These are phyloP conservation scores for Exophiala mesophila DNA, from an alignment of 2,329 filamentous ascomycete species.

Conservation along the genomic window DNA sequence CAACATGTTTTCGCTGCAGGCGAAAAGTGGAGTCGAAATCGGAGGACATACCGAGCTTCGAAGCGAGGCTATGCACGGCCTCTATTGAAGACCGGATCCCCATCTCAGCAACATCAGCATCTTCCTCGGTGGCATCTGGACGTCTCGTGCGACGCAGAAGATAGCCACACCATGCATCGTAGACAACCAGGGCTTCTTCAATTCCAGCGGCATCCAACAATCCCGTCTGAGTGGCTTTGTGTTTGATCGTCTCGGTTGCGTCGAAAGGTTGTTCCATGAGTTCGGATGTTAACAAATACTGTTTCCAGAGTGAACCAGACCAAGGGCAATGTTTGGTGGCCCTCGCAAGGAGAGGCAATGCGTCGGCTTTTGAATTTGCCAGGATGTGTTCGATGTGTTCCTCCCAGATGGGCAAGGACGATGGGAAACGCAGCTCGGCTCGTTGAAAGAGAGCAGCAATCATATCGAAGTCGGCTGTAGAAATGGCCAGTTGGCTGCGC, in stretches of 20 bases:
- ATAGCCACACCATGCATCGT: slow-evolving; percentile 91
- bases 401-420: slow-evolving; percentile 72
- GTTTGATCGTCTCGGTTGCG: slow-evolving; percentile 84
- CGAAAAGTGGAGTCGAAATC: slow-evolving; percentile 84
- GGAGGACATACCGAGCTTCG: slow-evolving; percentile 67
- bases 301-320: slow-evolving; percentile 86
- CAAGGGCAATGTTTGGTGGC: slow-evolving; percentile 89
- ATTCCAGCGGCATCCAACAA: slow-evolving; percentile 81
- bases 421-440: slow-evolving; percentile 67
- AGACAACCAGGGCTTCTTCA: slow-evolving; percentile 83
- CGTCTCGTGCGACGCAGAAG: slow-evolving; percentile 80
- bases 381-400: slow-evolving; percentile 74
- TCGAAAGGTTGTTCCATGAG: slow-evolving; percentile 69
- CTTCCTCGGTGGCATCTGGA: slow-evolving; percentile 69
- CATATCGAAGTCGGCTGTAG: slow-evolving; percentile 49
- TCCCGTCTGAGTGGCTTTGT: slow-evolving; percentile 80
- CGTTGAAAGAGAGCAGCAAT: slow-evolving; percentile 68
- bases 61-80: slow-evolving; percentile 72
- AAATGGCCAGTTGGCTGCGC: slow-evolving; percentile 9
- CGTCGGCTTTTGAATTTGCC: slow-evolving; percentile 43
- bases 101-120: slow-evolving; percentile 82
- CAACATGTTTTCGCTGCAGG: slow-evolving; percentile 85
- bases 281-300: slow-evolving; percentile 81
- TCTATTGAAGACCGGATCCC: slow-evolving; percentile 82
- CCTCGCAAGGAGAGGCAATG: slow-evolving; percentile 70